Conservation (phyloP, 257 asterid genomes). For the Solanum virginianum region DNA sequence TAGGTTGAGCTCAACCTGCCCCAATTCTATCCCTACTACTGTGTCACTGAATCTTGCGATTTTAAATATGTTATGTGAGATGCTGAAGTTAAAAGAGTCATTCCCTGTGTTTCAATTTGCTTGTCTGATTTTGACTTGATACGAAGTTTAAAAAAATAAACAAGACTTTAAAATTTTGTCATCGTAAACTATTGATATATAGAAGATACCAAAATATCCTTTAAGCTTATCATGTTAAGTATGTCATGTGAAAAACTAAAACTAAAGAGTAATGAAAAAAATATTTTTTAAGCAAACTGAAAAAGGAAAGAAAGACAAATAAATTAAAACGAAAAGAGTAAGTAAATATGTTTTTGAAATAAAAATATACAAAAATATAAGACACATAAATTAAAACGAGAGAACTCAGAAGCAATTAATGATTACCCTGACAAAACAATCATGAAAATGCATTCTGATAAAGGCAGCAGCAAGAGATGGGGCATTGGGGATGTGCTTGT, state of each 20-base stretch:
- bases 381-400: neutral
- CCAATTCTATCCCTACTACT: too few species aligned
- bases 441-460: slow-evolving; percentile 23
- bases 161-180: neutral
- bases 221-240: too few species aligned
- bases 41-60: neutral
- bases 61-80: neutral
- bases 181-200: neutral
- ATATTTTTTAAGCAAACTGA: neutral
- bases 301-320: neutral
- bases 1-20: too few species aligned
- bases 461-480: slow-evolving; percentile 20
- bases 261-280: neutral
- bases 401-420: too few species aligned
- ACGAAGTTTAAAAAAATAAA: too few species aligned
- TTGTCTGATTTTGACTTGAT: too few species aligned
- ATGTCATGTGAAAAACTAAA: too few species aligned
- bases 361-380: too few species aligned
- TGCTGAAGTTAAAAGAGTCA: neutral
- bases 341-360: neutral
- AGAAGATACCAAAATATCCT: too few species aligned
- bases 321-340: too few species aligned
- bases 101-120: too few species aligned
- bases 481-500: neutral
- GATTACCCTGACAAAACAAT: slow-evolving; percentile 21